These are phyloP conservation scores for Phytophthora meadii DNA, from an alignment of 352 stramenopile species.

Conservation along the genomic window DNA sequence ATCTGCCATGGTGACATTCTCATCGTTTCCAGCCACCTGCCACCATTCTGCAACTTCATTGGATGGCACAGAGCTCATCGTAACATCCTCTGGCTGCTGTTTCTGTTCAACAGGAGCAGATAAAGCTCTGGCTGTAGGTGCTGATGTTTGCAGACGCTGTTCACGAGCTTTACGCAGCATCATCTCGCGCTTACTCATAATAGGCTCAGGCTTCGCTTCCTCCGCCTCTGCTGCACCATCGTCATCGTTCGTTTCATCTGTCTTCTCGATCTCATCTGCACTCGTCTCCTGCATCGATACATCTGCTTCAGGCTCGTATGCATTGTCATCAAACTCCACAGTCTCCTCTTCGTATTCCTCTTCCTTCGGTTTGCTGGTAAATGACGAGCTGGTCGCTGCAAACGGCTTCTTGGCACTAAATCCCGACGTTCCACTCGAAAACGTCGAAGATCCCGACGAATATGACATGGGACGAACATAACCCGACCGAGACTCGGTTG, in stretches of 20 bases:
- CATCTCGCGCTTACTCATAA: conserved; percentile 78
- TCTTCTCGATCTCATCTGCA: conserved; percentile 27
- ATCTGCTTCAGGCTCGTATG: conserved; percentile 39
- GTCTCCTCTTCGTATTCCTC: conserved; percentile 34
- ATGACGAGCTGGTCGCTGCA: conserved; percentile 12
- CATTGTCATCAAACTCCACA: conserved; percentile 44
- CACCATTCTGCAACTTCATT: conserved; percentile 91
- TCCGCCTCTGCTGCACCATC: conserved; percentile 11
- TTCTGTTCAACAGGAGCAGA: conserved; percentile 46
- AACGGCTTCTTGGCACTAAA: conserved; percentile 32
- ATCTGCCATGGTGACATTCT: conserved; percentile 27
- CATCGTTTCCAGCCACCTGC: conserved; percentile 49
- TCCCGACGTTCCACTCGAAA: conserved; percentile 21
- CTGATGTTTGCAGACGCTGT: conserved; percentile 62
- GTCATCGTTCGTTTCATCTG: background rate
- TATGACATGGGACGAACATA: conserved; percentile 74
- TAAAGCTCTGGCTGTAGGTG: conserved; percentile 64
- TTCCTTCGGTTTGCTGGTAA: conserved; percentile 4
- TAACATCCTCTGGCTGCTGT: conserved; percentile 21
- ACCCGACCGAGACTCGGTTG: conserved; percentile 59
- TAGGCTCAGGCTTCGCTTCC: conserved; percentile 6
- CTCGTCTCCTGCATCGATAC: conserved; percentile 42
- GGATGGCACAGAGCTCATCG: conserved; percentile 66
- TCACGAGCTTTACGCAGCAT: conserved; percentile 75
- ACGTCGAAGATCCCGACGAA: conserved; percentile 44